These are phyloP conservation scores for Leccinum obscurum DNA, from an alignment of 768 basidiomycete species.

Conservation along the genomic window DNA sequence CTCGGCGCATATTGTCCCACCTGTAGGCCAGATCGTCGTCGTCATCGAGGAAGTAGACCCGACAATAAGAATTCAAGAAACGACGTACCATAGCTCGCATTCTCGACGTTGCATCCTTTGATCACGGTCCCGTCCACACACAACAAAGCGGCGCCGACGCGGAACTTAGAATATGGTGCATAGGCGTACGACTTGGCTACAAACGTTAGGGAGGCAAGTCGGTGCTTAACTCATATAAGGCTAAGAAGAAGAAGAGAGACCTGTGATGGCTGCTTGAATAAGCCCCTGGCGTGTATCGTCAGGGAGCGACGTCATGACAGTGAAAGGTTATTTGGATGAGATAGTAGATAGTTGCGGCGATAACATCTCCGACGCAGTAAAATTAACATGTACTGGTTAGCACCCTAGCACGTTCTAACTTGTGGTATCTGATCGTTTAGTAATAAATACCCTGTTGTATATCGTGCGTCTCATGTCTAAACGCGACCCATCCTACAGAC, in stretches of 20 bases:
- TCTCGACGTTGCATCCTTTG: conserved; percentile 91
- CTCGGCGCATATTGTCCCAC: conserved; percentile 92
- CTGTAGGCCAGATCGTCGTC: conserved; percentile 39
- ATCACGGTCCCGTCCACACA: conserved; percentile 68
- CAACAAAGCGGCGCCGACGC: conserved; percentile 87
- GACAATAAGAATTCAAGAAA: background rate
- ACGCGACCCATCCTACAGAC: conserved; percentile 48
- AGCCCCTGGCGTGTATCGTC: conserved; percentile 46
- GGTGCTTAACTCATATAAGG: background rate
- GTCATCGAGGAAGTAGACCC: background rate
- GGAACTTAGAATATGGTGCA: conserved; percentile 86
- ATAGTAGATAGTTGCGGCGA: background rate
- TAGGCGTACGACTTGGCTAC: conserved; percentile 73
- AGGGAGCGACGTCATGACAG: conserved; percentile 31
- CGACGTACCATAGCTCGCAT: conserved; percentile 83
- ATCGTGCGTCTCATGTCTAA: conserved; percentile 29
- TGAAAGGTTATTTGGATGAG: background rate
- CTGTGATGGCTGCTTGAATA: conserved; percentile 49
- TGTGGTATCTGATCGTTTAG: conserved; percentile 3
- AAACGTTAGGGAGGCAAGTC: background rate
- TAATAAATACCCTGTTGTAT: background rate
- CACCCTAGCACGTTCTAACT: background rate
- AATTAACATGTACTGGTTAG: background rate
- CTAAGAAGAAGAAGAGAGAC: background rate
- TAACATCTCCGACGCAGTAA: background rate